These are phyloP conservation scores for Boletus edulis DNA, from an alignment of 768 basidiomycete species.

Conservation along the genomic window DNA sequence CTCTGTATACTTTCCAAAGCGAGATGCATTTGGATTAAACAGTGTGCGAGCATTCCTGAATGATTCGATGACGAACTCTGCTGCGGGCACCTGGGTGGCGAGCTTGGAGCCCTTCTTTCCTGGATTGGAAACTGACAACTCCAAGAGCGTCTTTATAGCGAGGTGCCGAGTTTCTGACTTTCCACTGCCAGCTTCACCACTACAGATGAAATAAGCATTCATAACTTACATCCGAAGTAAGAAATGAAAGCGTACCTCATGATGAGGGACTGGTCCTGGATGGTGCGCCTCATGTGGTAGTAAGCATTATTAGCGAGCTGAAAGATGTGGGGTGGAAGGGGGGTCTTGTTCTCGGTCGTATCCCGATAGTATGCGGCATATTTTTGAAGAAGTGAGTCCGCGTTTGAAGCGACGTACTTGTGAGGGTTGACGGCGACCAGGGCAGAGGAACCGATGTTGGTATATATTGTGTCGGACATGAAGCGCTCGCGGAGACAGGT, in stretches of 20 bases:
- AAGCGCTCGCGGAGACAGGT: slow-evolving; percentile 54
- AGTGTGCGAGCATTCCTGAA: slow-evolving; percentile 93
- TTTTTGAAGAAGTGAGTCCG: slow-evolving; percentile 80
- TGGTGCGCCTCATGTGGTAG: slow-evolving; percentile 99
- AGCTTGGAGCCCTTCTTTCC: slow-evolving; percentile 96
- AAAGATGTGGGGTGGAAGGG: slow-evolving; percentile 85
- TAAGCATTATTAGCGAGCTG: slow-evolving; percentile 89
- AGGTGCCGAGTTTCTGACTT: slow-evolving; percentile 90
- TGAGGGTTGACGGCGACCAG: slow-evolving; percentile 92
- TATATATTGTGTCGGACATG: slow-evolving; percentile 81
- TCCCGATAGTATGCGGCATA: slow-evolving; percentile 87
- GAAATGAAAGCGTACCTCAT: slow-evolving; percentile 53
- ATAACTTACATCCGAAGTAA: neutral
- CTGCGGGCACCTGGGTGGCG: slow-evolving; percentile 80
- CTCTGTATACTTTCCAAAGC: slow-evolving; percentile 97
- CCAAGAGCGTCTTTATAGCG: slow-evolving; percentile 90
- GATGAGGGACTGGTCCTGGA: too few relatives aligned
- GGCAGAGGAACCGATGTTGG: slow-evolving; percentile 62
- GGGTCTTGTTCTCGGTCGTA: slow-evolving; percentile 57
- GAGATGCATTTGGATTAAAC: slow-evolving; percentile 92
- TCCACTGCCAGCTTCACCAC: slow-evolving; percentile 90
- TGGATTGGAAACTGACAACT: slow-evolving; percentile 81
- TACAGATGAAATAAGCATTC: slow-evolving; percentile 31
- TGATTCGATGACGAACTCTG: slow-evolving; percentile 92
- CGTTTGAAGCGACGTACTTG: slow-evolving; percentile 81